Conservation (phyloP, 208 protist species). For the Acanthamoeba rhysodes region DNA sequence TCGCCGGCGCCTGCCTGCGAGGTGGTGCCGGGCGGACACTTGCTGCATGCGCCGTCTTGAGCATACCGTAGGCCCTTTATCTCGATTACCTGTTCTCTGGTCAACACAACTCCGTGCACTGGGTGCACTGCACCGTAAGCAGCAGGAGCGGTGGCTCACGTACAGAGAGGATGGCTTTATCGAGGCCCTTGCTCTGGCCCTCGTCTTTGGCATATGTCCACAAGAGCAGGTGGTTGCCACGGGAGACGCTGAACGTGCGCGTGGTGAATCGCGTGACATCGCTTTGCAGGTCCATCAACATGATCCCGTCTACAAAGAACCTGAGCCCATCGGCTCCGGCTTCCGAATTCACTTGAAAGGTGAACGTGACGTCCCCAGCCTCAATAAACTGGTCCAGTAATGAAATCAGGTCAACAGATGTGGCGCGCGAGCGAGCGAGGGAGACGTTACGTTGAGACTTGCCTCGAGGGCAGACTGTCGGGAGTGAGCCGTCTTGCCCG, state of each 20-base stretch:
- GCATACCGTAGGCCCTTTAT: not conserved
- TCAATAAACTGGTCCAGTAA: slow-evolving; percentile 25
- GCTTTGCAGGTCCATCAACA: slow-evolving; percentile 30
- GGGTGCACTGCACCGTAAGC: not conserved
- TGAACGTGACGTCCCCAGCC: not conserved
- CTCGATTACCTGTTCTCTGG: not conserved
- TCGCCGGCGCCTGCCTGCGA: not conserved
- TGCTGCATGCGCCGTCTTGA: slow-evolving; percentile 3
- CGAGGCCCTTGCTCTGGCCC: slow-evolving; percentile 30
- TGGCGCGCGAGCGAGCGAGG: not conserved
- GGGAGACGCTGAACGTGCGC: not conserved
- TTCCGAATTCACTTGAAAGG: slow-evolving; percentile 50
- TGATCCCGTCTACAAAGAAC: slow-evolving; percentile 28
- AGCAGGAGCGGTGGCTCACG: not conserved
- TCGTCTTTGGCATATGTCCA: slow-evolving; percentile 51
- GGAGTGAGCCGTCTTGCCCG: not conserved
- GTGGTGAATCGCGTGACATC: slow-evolving; percentile 18
- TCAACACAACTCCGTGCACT: not conserved
- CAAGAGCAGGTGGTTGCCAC: not conserved
- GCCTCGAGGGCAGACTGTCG: slow-evolving; percentile 27
- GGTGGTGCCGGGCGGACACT: slow-evolving; percentile 15
- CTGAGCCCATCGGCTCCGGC: slow-evolving; percentile 5
- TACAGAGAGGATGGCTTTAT: slow-evolving; percentile 54
- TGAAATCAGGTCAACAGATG: not conserved
- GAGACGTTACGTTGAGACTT: not conserved